A percentile compares a stretch with the other conserved stretches of the same genome.
Evolutionary conservation across 78 protist species (phyloP).

Genomic region (Anaeramoeba flamelloides): DNA sequence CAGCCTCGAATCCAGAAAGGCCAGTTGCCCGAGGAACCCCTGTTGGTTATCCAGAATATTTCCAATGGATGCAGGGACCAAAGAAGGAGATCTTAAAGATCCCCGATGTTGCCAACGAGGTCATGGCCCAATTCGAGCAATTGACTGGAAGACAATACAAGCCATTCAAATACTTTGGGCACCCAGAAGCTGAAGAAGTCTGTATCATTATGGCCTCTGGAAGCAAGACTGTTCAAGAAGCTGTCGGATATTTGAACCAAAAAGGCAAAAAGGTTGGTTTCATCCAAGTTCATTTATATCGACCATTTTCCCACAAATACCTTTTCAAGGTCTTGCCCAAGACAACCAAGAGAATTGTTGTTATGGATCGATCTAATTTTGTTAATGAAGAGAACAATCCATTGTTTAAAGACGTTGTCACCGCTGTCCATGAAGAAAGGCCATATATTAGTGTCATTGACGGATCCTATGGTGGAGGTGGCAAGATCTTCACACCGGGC

Average conservation of each 20-base stretch:
- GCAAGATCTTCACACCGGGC: slow-evolving; percentile 6
- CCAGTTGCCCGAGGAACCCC: no score
- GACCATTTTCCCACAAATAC: slow-evolving; percentile 9
- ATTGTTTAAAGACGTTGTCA: slow-evolving; percentile 3
- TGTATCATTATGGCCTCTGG: slow-evolving; percentile 17
- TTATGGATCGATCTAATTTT: not conserved
- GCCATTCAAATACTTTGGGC: slow-evolving; percentile 14
- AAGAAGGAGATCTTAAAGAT: no score
- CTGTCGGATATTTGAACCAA: slow-evolving; percentile 3
- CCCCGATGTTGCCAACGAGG: no score
- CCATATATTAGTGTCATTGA: not conserved
- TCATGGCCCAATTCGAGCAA: no score
- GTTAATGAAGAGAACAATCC: not conserved
- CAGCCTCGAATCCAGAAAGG: no score
- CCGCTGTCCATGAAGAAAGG: not conserved
- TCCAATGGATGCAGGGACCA: no score
- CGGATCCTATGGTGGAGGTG: slow-evolving; percentile 8
- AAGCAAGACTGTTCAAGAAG: not conserved
- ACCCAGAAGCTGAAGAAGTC: slow-evolving; percentile 14
- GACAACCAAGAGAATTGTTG: slow-evolving; percentile 2
- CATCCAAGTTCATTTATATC: slow-evolving; percentile 4
- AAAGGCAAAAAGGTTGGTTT: slow-evolving; percentile 11
- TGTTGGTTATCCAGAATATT: no score
- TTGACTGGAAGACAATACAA: slow-evolving; percentile 8
- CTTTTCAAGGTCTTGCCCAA: slow-evolving; percentile 4